Percentiles rank a stretch among this genome's conserved stretches.
These are phyloP conservation scores for Alternaria arborescens DNA, from an alignment of 2,329 filamentous ascomycete species.

Conservation along the genomic window DNA sequence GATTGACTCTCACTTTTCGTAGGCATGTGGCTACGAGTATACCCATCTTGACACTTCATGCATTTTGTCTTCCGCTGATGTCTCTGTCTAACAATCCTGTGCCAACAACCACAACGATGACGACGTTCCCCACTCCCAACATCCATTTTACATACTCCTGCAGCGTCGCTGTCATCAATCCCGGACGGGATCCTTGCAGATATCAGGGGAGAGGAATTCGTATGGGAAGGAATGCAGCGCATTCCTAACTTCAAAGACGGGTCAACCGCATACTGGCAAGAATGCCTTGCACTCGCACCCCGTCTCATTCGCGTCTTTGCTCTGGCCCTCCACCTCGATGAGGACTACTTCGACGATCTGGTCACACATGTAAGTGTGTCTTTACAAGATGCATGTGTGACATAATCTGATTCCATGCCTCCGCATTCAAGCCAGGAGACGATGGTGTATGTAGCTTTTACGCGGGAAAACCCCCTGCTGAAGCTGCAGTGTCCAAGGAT, in stretches of 20 bases:
- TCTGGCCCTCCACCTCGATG: not conserved
- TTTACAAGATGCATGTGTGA: no score
- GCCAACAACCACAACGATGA: no score
- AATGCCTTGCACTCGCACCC: not conserved
- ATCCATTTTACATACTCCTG: no score
- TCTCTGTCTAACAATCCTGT: no score
- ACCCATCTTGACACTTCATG: no score
- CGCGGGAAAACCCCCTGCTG: not conserved
- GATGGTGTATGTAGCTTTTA: not conserved
- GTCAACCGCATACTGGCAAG: not conserved
- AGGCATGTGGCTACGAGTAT: no score
- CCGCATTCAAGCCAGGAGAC: no score
- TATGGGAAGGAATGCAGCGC: not conserved
- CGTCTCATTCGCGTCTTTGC: not conserved
- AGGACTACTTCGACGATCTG: not conserved
- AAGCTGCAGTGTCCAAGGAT: no score
- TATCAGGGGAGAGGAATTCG: not conserved
- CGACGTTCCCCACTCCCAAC: no score
- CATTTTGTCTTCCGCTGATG: no score
- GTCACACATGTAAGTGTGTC: not conserved
- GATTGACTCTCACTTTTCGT: no score
- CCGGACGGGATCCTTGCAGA: not conserved
- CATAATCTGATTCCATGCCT: no score
- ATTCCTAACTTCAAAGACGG: not conserved
- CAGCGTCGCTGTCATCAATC: not conserved